Evolutionary conservation across 495 filamentous ascomycete genomes (phyloP).

Genomic region (Aspergillus kassunensis): DNA sequence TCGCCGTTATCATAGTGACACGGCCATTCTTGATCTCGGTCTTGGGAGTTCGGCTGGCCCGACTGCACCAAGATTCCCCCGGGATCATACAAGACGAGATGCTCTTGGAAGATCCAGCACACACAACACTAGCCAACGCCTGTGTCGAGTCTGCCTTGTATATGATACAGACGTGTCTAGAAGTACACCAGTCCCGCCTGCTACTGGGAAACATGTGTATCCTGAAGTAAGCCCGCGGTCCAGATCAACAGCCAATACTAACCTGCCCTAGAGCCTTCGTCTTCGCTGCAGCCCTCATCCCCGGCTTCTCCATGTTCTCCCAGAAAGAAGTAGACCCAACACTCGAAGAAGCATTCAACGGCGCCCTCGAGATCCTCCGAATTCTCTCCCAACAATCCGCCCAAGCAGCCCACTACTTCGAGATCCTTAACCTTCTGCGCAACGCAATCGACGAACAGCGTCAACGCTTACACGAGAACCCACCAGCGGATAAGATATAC

Average conservation of each 20-base stretch:
- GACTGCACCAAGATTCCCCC: slow-evolving; percentile 26
- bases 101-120: slow-evolving; percentile 29
- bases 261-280: slow-evolving; percentile 33
- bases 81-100: background rate
- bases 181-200: slow-evolving; percentile 29
- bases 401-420: slow-evolving; percentile 39
- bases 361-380: slow-evolving; percentile 28
- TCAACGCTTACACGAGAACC: slow-evolving; percentile 26
- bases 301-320: slow-evolving; percentile 42
- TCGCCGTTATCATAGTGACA: slow-evolving; percentile 40
- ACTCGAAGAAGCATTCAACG: slow-evolving; percentile 30
- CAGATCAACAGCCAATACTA: background rate
- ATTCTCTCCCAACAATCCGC: slow-evolving; percentile 33
- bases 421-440: slow-evolving; percentile 31
- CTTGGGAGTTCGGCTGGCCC: slow-evolving; percentile 34
- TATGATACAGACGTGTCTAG: slow-evolving; percentile 40
- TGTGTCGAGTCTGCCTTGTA: slow-evolving; percentile 40
- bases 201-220: slow-evolving; percentile 38
- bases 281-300: slow-evolving; percentile 39
- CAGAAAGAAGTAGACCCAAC: slow-evolving; percentile 30
- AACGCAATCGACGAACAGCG: slow-evolving; percentile 33
- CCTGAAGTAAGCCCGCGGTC: slow-evolving; percentile 24
- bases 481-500: slow-evolving; percentile 30
- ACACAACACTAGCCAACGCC: slow-evolving; percentile 31
- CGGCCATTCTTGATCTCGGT: slow-evolving; percentile 39